Evolutionary conservation across 2,329 filamentous ascomycete genomes (phyloP), one percentile per base, ranked within the genome.

Genomic region (Zasmidium cellare): DNA sequence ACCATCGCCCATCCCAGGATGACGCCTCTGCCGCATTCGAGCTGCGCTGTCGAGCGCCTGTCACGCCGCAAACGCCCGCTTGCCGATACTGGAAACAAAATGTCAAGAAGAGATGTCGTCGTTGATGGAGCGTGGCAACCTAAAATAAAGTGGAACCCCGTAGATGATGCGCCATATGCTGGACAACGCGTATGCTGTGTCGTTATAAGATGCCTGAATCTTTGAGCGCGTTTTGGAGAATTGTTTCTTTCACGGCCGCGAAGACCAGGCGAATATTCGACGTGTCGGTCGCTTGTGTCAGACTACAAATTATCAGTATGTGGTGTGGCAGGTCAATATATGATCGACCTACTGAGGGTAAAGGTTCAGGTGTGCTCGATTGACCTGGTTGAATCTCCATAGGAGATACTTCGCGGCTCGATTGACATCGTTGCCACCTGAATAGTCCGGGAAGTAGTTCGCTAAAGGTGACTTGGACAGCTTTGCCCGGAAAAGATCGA

Each of bases 381-480:
- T 99, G 63, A 99, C 94, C 77, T 99, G 94, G 69, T 97, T 99
- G 75, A 99, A 99, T 70, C 94, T 87, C 94, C 94, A 99, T 9
- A 99, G 82, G 25, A 99, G 82, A 72, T 99, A 99, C 75, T 99
- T 99, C 55, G 94, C 94, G 3, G 94, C 94, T 73, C 96, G 91
- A 75, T 97, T 97, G 70, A 97, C 92, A 75, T 99, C 94, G 74
- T 96, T 96, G 51, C 94, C 94, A 25, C 94, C 94, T 0, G 92
- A 96, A 74, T 99, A 99, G 74, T 99, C 94, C 0, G 92, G 93
- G 71, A 99, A 99, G 75, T 97, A 99, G 72, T 93, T 96, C 67
- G 88, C 90, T 47, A 99, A 77, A 0, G 94, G 93, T 55, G 92
- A 97, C 63, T 92, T 86, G 55, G 86, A 86, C 24, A 99, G 86